phyloP scores from a whole-genome alignment of 768 basidiomycete genomes.

The Podaxis sp. region DNA sequence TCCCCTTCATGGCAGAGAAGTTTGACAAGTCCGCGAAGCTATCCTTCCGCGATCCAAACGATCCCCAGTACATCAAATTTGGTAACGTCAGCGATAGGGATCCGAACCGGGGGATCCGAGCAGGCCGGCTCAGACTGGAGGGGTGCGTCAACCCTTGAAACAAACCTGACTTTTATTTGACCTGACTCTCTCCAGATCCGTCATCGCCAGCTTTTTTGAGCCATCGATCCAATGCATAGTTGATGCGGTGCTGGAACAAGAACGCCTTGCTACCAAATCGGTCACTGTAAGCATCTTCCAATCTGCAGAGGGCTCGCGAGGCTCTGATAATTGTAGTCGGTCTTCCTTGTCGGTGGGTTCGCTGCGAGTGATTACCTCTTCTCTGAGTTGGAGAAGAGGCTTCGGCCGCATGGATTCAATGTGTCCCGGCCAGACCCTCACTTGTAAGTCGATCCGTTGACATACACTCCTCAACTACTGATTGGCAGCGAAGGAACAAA shows the following conservation, averaged over 20 bases:
- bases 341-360: conserved; percentile 23
- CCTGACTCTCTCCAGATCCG: not conserved
- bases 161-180: not conserved
- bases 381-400: conserved; percentile 12
- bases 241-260: conserved; percentile 15
- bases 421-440: conserved; percentile 15
- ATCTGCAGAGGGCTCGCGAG: not conserved
- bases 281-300: conserved; percentile 11
- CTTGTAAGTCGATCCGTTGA: conserved; percentile 7
- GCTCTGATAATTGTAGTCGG: conserved; percentile 9
- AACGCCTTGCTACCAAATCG: conserved; percentile 8
- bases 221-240: conserved; percentile 18
- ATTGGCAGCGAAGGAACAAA: conserved; percentile 20
- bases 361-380: conserved; percentile 21
- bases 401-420: conserved; percentile 9
- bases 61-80: conserved; percentile 20
- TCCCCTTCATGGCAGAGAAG: conserved; percentile 15
- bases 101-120: conserved; percentile 14
- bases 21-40: conserved; percentile 21
- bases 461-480: not conserved
- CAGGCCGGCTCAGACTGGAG: conserved; percentile 17
- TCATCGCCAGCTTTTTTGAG: conserved; percentile 19
- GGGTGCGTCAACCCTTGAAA: conserved; percentile 11
- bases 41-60: conserved; percentile 15
- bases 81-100: conserved; percentile 18